Base-by-base conservation (phyloP, 495 filamentous ascomycete species). In the Amorphotheca resinae region DNA sequence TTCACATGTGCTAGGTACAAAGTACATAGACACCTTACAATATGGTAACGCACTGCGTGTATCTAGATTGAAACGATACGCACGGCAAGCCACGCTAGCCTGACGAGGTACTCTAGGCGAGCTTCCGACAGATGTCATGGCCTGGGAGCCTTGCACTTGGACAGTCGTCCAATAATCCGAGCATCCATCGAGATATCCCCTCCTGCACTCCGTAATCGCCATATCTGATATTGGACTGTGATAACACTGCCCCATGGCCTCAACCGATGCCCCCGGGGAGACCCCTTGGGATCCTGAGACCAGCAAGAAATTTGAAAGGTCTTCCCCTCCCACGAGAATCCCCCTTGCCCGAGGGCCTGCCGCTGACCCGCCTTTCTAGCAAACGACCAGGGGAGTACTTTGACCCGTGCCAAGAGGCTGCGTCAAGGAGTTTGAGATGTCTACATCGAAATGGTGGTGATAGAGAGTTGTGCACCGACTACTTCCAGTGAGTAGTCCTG, bases 361-460 rank as follows among this genome's bases (percentile, higher is more conserved):
- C 25, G 5, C 11, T 11, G 11, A 28, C 5, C 25, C 25, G 5
- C 25, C 17, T 41, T 12, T 25, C 12, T 51, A 95, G 88, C 51
- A 96, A 96, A 67, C 65, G 62, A 39, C 66, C 76, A 46, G 91
- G 85, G 62, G 76, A 93, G 59, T 95, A 79, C 63, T 84, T 85
- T 54, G 89, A 96, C 55, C 89, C 89, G 11, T 96, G 89, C 58
- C 87, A 95, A 57, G 85, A 93, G 43, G 87, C 84, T n/a, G 89
- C 91, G n/a, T 62, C 76, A 35, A 69, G 75, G 46, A 94, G 86
- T 60, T 73, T 93, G 9, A 77, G 73, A 55, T 96, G 89, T 63
- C 68, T 96, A 60, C 77, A 84, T 51, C 76, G 89, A 17, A 96
- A 96, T 63, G 77, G 64, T 2, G 85, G 76, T 15, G 86, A 95